Conservation (phyloP, 208 protist genomes). For the Wallacemonas sp. region DNA sequence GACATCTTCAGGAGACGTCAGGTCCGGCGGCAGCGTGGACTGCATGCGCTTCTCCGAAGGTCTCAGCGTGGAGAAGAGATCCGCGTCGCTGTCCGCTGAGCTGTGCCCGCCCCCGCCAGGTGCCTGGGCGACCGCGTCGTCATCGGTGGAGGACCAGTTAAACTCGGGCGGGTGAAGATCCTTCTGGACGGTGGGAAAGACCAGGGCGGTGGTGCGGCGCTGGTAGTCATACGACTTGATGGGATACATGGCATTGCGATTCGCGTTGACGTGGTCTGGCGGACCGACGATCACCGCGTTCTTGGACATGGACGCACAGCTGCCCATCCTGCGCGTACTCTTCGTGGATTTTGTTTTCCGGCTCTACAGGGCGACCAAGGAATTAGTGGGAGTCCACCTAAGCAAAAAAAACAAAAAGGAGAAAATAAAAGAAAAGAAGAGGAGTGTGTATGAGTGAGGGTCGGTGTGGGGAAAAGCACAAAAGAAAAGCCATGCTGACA, state of each 20-base stretch:
- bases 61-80: not conserved
- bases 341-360: too few species aligned
- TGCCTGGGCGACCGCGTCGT: not conserved
- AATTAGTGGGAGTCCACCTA: too few species aligned
- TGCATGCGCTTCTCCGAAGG: not conserved
- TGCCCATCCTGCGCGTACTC: not conserved
- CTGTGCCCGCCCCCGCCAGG: not conserved
- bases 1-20: not conserved
- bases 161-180: not conserved
- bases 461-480: too few species aligned
- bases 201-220: not conserved
- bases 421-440: not conserved
- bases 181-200: constrained; percentile 7
- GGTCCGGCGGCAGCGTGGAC: not conserved
- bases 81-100: not conserved
- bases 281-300: not conserved
- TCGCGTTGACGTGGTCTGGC: not conserved
- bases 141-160: constrained; percentile 6
- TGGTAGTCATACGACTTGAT: constrained; percentile 6
- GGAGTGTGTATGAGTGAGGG: too few species aligned
- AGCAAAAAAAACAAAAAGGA: constrained; percentile 15
- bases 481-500: too few species aligned
- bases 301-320: not conserved
- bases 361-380: too few species aligned
- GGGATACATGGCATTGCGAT: constrained; percentile 2